Percentiles rank a stretch among this genome's conserved stretches.
Conservation (phyloP, 2,329 filamentous ascomycete genomes). For the Aspergillus hortae region DNA sequence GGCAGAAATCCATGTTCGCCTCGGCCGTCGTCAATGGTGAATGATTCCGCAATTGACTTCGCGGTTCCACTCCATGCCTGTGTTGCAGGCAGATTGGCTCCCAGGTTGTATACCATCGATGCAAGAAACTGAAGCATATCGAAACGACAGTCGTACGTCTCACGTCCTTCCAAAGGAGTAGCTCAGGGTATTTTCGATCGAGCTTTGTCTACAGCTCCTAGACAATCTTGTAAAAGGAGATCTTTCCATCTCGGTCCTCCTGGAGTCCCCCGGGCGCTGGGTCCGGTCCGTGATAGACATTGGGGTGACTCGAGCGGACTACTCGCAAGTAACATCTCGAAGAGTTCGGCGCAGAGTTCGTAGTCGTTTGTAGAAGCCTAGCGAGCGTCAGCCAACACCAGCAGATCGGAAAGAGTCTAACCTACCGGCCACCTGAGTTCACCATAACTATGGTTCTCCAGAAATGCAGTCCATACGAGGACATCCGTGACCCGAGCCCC, state of each 20-base stretch:
- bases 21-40: neutral
- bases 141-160: too few relatives aligned
- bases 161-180: too few relatives aligned
- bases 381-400: too few relatives aligned
- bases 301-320: slow-evolving; percentile 34
- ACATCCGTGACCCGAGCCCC: slow-evolving; percentile 39
- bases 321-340: slow-evolving; percentile 32
- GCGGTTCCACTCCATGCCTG: neutral
- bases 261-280: slow-evolving; percentile 35
- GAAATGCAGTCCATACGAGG: slow-evolving; percentile 43
- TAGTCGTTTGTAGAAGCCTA: slow-evolving; percentile 37
- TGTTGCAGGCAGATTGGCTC: neutral
- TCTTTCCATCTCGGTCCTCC: slow-evolving; percentile 35
- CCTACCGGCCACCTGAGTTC: slow-evolving; percentile 37
- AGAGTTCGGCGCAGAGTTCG: slow-evolving; percentile 35
- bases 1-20: neutral
- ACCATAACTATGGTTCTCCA: slow-evolving; percentile 38
- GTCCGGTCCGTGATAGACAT: slow-evolving; percentile 30
- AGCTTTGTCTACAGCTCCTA: slow-evolving; percentile 20
- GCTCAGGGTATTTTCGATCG: too few relatives aligned
- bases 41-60: neutral
- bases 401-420: slow-evolving; percentile 1
- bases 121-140: too few relatives aligned
- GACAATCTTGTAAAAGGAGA: slow-evolving; percentile 42
- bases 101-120: neutral